A percentile compares a stretch with the other conserved stretches of the same genome.
These are phyloP conservation scores for Penicillium coffeae DNA, from an alignment of 495 filamentous ascomycete species.

Conservation along the genomic window DNA sequence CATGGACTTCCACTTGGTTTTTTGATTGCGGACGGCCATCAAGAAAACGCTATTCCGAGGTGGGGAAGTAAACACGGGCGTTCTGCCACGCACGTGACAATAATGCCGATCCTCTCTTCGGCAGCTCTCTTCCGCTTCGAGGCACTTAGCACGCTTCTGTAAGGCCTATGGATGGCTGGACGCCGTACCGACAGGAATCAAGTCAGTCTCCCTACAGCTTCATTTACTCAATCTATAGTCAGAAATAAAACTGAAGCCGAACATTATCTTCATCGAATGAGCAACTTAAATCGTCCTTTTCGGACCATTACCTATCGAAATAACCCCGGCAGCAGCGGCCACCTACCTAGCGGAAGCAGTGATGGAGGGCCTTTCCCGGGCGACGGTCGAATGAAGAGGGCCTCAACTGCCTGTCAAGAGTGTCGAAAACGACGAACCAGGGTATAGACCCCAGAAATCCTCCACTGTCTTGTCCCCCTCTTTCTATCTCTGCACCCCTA, in stretches of 20 bases:
- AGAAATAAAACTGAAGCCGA: not conserved
- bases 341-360: not conserved
- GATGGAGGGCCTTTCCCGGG: constrained; percentile 16
- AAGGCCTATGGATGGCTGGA: too few species aligned
- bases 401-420: constrained; percentile 40
- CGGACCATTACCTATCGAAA: not conserved
- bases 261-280: not conserved
- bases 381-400: constrained; percentile 36
- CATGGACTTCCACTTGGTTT: too few species aligned
- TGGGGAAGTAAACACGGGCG: too few species aligned
- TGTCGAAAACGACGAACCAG: constrained; percentile 41
- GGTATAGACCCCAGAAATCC: constrained; percentile 22
- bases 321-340: constrained; percentile 4
- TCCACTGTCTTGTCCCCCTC: constrained; percentile 1
- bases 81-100: too few species aligned
- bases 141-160: too few species aligned
- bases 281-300: not conserved
- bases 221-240: not conserved
- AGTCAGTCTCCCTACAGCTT: too few species aligned
- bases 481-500: not conserved
- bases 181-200: too few species aligned
- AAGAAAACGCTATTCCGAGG: too few species aligned
- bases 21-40: too few species aligned
- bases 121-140: too few species aligned
- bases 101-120: too few species aligned